These are phyloP conservation scores for Flueggea neowawraea DNA, from an alignment of 441 rosid genomes.

Conservation along the genomic window DNA sequence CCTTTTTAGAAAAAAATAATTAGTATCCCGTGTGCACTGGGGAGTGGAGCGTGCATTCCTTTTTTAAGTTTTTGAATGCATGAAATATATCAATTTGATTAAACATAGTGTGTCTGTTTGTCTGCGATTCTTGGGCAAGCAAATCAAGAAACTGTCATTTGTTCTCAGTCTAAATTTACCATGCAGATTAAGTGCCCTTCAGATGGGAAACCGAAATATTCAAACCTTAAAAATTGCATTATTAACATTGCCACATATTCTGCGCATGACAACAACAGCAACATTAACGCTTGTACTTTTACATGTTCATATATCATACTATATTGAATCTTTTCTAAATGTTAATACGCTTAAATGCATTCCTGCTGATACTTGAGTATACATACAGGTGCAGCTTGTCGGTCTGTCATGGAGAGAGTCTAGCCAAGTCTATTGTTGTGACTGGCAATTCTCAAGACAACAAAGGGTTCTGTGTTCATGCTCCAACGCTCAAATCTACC, in stretches of 20 bases:
- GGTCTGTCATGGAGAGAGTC: slow-evolving; percentile 61
- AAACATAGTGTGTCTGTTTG: no score
- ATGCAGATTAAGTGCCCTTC: background rate
- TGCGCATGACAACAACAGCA: no score
- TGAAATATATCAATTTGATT: no score
- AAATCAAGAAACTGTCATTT: no score
- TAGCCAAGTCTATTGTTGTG: slow-evolving; percentile 33
- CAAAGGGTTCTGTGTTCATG: slow-evolving; percentile 40
- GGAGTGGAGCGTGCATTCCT: background rate
- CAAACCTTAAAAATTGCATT: no score
- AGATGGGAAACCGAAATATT: background rate
- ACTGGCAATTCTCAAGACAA: slow-evolving; percentile 26
- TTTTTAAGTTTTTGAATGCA: background rate
- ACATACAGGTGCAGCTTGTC: slow-evolving; percentile 61
- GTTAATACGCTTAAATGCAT: background rate
- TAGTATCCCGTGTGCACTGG: background rate
- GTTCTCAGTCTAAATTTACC: background rate
- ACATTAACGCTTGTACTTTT: no score
- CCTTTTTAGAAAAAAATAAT: background rate
- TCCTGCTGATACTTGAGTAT: slow-evolving; percentile 2
- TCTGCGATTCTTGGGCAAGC: no score
- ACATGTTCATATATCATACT: no score
- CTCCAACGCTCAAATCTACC: slow-evolving; percentile 55
- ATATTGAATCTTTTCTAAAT: background rate
- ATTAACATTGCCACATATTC: no score